These are phyloP conservation scores for Acacia concinna DNA, from an alignment of 331 rosid genomes.

Conservation along the genomic window DNA sequence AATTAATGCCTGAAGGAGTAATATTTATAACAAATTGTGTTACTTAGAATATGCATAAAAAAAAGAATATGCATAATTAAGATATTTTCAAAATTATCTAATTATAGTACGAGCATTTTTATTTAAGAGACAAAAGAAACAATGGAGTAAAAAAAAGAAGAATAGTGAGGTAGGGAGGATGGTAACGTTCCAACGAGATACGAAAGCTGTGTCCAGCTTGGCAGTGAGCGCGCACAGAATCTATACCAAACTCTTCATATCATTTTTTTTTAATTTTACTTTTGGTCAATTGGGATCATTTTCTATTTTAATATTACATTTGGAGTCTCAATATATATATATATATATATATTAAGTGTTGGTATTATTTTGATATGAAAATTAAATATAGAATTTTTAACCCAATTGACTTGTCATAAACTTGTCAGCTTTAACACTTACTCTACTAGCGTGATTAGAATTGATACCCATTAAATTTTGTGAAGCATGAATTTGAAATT, in stretches of 20 bases:
- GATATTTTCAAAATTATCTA: too few relatives aligned
- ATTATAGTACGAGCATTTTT: too few relatives aligned
- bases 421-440: not conserved
- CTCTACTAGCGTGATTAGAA: not conserved
- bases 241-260: not conserved
- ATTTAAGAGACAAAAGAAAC: not conserved
- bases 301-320: not conserved
- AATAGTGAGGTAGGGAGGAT: conserved; percentile 23
- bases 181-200: conserved; percentile 37
- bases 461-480: not conserved
- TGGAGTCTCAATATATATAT: too few relatives aligned
- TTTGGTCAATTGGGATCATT: not conserved
- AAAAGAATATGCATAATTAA: too few relatives aligned
- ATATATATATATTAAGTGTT: not conserved
- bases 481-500: not conserved
- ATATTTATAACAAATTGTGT: too few relatives aligned
- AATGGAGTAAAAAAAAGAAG: not conserved
- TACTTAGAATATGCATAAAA: too few relatives aligned
- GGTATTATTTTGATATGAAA: not conserved
- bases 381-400: not conserved
- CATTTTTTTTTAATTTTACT: not conserved
- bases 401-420: not conserved
- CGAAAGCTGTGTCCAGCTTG: conserved; percentile 12
- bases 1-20: too few relatives aligned
- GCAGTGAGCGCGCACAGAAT: not conserved